Evolutionary conservation across 2,329 filamentous ascomycete species (phyloP).

Genomic region (Waltergamsia citrina): DNA sequence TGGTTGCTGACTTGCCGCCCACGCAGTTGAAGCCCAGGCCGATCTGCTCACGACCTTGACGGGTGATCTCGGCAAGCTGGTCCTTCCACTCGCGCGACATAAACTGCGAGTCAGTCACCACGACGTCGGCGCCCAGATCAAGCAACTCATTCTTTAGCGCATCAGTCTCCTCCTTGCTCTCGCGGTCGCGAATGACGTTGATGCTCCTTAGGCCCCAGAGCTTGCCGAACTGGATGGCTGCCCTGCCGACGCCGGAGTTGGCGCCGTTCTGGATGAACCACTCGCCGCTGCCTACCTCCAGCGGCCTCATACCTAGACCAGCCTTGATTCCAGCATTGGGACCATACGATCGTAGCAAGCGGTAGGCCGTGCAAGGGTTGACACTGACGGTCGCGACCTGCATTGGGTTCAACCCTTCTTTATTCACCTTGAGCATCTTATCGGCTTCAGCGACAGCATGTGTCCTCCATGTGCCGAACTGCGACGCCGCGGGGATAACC

Average conservation of each 20-base stretch:
- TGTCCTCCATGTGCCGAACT: conserved; percentile 91
- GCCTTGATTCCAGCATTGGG: conserved; percentile 33
- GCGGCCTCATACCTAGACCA: conserved; percentile 33
- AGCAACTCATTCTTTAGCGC: conserved; percentile 41
- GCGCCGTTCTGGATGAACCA: conserved; percentile 98
- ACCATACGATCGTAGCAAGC: conserved; percentile 79
- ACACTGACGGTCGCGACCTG: conserved; percentile 85
- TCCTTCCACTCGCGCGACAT: conserved; percentile 51
- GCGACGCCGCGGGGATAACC: conserved; percentile 78
- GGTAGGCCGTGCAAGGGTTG: conserved; percentile 90
- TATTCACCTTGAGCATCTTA: conserved; percentile 60
- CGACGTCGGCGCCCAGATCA: conserved; percentile 45
- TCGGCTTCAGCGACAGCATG: conserved; percentile 60
- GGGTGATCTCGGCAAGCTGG: conserved; percentile 54
- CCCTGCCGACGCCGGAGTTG: conserved; percentile 85
- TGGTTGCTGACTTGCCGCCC: conserved; percentile 74
- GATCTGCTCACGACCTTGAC: conserved; percentile 61
- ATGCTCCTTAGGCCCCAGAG: conserved; percentile 87
- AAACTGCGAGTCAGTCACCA: conserved; percentile 48
- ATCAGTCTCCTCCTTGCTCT: conserved; percentile 53
- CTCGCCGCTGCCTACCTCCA: conserved; percentile 47
- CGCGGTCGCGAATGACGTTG: conserved; percentile 74
- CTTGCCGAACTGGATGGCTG: conserved; percentile 78
- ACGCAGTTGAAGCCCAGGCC: conserved; percentile 86
- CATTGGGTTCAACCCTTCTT: conserved; percentile 58